These are phyloP conservation scores for Zygotorulaspora mrakii DNA, from an alignment of 1,139 yeast species.

Conservation along the genomic window DNA sequence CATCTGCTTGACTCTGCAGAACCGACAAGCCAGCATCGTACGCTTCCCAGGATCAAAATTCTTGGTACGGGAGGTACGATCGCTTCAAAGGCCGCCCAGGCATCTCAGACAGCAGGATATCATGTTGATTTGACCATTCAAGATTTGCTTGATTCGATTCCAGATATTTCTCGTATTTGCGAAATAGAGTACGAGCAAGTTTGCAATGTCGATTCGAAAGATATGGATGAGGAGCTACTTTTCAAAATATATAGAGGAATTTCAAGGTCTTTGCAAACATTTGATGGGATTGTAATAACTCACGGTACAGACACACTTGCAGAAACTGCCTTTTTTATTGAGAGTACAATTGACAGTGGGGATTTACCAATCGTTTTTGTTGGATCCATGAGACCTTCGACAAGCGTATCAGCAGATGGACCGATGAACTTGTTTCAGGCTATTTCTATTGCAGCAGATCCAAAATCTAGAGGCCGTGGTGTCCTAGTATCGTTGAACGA, in stretches of 20 bases:
- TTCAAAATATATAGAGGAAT: conserved; percentile 43
- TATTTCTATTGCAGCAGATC: conserved; percentile 55
- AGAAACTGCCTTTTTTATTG: conserved; percentile 66
- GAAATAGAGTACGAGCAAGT: conserved; percentile 62
- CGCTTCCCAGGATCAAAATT: conserved; percentile 47
- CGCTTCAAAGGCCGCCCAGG: conserved; percentile 57
- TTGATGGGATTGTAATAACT: conserved; percentile 55
- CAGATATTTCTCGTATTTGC: conserved; percentile 57
- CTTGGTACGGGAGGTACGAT: conserved; percentile 74
- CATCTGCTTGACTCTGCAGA: conserved; percentile 11
- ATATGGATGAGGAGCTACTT: conserved; percentile 45
- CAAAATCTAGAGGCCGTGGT: conserved; percentile 53
- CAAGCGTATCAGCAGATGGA: conserved; percentile 67
- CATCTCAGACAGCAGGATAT: conserved; percentile 65
- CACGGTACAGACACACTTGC: conserved; percentile 74
- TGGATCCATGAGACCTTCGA: conserved; percentile 71
- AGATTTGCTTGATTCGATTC: conserved; percentile 54
- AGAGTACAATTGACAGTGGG: conserved; percentile 51
- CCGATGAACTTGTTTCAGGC: conserved; percentile 72
- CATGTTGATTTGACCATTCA: conserved; percentile 64
- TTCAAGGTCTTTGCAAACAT: conserved; percentile 40
- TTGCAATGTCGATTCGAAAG: conserved; percentile 62
- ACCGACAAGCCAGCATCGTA: conserved; percentile 27
- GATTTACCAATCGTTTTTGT: conserved; percentile 62
- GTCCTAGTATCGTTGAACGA: conserved; percentile 63